These are phyloP conservation scores for Somion occarium DNA, from an alignment of 1,284 basidiomycete species.

Conservation along the genomic window DNA sequence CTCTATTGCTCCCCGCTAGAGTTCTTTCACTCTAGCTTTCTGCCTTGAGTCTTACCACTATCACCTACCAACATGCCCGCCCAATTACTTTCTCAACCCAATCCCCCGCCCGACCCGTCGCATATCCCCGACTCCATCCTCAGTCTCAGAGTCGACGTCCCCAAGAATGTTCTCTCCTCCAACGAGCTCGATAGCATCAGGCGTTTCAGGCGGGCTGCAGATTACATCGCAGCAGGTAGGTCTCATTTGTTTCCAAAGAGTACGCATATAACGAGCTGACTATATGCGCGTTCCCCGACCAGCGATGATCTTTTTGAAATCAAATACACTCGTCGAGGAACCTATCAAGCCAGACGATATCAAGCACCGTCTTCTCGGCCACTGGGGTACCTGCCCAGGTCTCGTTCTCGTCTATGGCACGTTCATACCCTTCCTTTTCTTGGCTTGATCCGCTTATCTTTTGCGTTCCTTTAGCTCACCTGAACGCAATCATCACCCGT, in stretches of 20 bases:
- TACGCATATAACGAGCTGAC: constrained; percentile 6
- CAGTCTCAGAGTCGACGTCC: constrained; percentile 39
- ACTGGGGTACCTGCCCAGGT: constrained; percentile 78
- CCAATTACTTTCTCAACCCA: constrained; percentile 26
- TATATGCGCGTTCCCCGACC: background rate
- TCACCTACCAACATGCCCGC: constrained; percentile 4
- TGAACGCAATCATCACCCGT: constrained; percentile 71
- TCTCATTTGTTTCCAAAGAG: constrained; percentile 3
- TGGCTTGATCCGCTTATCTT: too few relatives aligned
- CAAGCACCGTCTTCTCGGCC: constrained; percentile 75
- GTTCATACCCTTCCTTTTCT: background rate
- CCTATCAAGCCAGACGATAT: constrained; percentile 61
- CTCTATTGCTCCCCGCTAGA: background rate
- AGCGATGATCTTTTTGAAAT: constrained; percentile 80
- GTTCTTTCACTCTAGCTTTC: background rate
- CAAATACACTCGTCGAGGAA: constrained; percentile 66
- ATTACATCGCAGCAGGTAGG: constrained; percentile 63
- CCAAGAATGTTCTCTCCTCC: constrained; percentile 37
- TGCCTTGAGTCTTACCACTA: background rate
- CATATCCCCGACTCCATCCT: constrained; percentile 49
- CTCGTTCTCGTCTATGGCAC: constrained; percentile 62
- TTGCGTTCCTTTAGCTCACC: constrained; percentile 55
- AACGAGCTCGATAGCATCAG: constrained; percentile 48
- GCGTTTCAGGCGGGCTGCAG: constrained; percentile 53
- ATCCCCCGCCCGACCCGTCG: constrained; percentile 61